phyloP scores from a whole-genome alignment of 768 basidiomycete genomes.

The Phaeotremella fagi region DNA sequence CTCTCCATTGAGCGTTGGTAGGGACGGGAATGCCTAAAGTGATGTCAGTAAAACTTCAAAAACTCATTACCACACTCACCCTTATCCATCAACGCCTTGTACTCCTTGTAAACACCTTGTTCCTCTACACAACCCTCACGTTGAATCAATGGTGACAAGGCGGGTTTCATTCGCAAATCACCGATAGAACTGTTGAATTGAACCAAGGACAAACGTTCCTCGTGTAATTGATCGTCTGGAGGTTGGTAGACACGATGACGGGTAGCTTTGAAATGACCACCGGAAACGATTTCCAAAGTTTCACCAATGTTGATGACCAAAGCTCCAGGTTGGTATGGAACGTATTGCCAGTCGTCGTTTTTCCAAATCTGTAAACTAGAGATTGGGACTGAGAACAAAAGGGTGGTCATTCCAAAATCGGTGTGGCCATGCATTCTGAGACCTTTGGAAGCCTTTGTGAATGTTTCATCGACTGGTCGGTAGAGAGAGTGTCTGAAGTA shows the following conservation, averaged over 20 bases:
- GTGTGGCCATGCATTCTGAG: slow-evolving; percentile 28
- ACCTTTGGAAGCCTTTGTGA: slow-evolving; percentile 1
- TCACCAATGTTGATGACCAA: slow-evolving; percentile 29
- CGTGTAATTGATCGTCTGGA: slow-evolving; percentile 13
- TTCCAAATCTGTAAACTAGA: slow-evolving; percentile 24
- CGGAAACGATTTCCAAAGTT: slow-evolving; percentile 25
- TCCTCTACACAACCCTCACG: slow-evolving; percentile 28
- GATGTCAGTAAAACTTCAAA: too few relatives aligned
- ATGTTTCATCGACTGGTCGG: slow-evolving; percentile 2
- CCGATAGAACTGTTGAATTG: slow-evolving; percentile 7
- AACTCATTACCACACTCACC: slow-evolving; percentile 20
- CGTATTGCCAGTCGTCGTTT: slow-evolving; percentile 22
- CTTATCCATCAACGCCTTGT: slow-evolving; percentile 19
- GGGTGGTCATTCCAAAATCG: slow-evolving; percentile 19
- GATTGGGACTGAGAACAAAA: slow-evolving; percentile 24
- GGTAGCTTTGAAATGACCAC: slow-evolving; percentile 22
- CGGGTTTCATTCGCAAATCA: slow-evolving; percentile 3
- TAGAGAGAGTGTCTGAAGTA: slow-evolving; percentile 8
- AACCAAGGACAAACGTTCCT: slow-evolving; percentile 5
- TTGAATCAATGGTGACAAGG: slow-evolving; percentile 18
- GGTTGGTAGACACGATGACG: slow-evolving; percentile 18
- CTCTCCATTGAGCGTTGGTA: slow-evolving; percentile 30
- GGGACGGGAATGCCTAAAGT: slow-evolving; percentile 4
- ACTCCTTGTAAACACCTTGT: slow-evolving; percentile 32
- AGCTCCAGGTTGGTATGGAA: slow-evolving; percentile 18